Percentiles rank a stretch among this genome's conserved stretches.
These are phyloP conservation scores for Epichloe sibirici DNA, from an alignment of 2,329 filamentous ascomycete species.

Conservation along the genomic window DNA sequence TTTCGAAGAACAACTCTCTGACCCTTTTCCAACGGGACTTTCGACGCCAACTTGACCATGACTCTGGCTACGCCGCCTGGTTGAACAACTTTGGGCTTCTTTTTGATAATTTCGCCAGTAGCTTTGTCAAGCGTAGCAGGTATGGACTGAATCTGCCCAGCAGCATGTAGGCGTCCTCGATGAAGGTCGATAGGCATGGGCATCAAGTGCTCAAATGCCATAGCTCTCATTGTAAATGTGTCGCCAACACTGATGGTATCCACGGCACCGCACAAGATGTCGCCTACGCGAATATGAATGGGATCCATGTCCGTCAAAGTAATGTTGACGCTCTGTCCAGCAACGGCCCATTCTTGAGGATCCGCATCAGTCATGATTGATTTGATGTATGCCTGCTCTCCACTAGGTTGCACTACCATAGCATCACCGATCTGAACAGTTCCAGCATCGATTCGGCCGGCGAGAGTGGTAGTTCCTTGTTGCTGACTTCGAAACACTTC, in stretches of 20 bases:
- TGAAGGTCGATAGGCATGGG: constrained; percentile 87
- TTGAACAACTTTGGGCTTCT: constrained; percentile 73
- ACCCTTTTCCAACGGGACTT: constrained; percentile 69
- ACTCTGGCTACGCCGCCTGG: constrained; percentile 69
- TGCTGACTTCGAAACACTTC: constrained; percentile 77
- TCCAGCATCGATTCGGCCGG: constrained; percentile 76
- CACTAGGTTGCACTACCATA: constrained; percentile 67
- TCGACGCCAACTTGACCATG: constrained; percentile 58
- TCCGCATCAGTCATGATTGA: constrained; percentile 66
- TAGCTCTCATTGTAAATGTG: constrained; percentile 67
- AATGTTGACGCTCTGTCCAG: constrained; percentile 79
- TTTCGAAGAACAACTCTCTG: constrained; percentile 70
- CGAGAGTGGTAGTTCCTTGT: constrained; percentile 72
- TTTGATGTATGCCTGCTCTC: constrained; percentile 70
- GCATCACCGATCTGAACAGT: constrained; percentile 74
- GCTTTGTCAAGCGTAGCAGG: constrained; percentile 66
- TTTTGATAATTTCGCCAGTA: constrained; percentile 64
- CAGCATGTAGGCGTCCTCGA: constrained; percentile 66
- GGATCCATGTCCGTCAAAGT: constrained; percentile 77
- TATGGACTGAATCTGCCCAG: constrained; percentile 62
- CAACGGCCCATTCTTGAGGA: constrained; percentile 75
- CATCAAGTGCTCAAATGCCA: constrained; percentile 81
- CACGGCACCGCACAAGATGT: constrained; percentile 66
- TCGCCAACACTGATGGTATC: constrained; percentile 59
- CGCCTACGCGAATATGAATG: constrained; percentile 68